Evolutionary conservation across 345 rosid species (phyloP).

Genomic region (Gossypium bickii): DNA sequence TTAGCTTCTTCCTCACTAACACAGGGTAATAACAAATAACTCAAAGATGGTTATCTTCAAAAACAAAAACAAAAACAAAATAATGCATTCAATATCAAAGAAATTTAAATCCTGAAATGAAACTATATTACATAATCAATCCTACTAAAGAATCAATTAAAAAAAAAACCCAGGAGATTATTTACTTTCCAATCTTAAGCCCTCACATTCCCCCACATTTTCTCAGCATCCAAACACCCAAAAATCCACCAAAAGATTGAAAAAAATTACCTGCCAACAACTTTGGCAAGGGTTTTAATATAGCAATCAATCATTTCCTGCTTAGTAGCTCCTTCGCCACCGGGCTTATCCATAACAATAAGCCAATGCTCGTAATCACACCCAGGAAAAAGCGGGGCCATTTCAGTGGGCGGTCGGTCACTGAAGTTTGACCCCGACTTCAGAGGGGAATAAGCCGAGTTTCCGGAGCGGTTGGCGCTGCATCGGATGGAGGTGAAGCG

Average conservation of each 20-base stretch:
- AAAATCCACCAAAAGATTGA: too few species aligned
- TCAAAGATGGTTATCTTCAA: background rate
- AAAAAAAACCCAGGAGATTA: background rate
- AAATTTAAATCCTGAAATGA: background rate
- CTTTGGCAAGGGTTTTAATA: conserved; percentile 69
- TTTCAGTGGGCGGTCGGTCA: conserved; percentile 92
- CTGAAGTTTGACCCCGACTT: conserved; percentile 86
- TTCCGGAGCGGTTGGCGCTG: conserved; percentile 67
- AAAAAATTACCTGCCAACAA: conserved; percentile 25
- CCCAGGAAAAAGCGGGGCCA: conserved; percentile 90
- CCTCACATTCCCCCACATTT: background rate
- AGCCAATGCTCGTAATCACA: conserved; percentile 98
- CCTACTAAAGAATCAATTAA: conserved; percentile 1
- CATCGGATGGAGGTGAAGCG: conserved; percentile 58
- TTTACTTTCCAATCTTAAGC: background rate
- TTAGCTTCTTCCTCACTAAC: conserved; percentile 92
- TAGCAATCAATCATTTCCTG: conserved; percentile 96
- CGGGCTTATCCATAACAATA: conserved; percentile 91
- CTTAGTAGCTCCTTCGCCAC: conserved; percentile 80
- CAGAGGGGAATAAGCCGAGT: conserved; percentile 73
- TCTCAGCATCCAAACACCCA: background rate
- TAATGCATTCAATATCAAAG: background rate
- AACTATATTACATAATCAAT: background rate
- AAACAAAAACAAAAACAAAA: background rate
- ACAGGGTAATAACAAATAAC: conserved; percentile 2